Conservation (phyloP, 805 yeast genomes). For the Yueomyces sp. region DNA sequence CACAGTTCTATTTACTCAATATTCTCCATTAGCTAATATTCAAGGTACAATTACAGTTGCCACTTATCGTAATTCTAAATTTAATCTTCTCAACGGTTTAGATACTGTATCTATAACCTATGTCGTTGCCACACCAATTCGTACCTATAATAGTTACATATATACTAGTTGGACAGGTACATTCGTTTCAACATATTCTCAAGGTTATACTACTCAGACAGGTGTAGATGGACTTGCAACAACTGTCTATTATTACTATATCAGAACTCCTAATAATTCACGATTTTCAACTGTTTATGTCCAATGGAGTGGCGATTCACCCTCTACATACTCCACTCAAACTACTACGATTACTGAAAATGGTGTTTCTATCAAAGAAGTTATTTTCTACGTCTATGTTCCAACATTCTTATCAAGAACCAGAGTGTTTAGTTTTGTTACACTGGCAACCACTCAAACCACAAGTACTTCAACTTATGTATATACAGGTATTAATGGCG, state of each 20-base stretch:
- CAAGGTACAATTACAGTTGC: no score
- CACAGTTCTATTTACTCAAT: no score
- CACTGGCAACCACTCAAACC: neutral
- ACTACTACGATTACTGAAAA: neutral
- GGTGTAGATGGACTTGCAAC: neutral
- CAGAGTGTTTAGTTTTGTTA: neutral
- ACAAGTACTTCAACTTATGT: conserved; percentile 1
- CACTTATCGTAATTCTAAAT: no score
- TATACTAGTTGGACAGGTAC: neutral
- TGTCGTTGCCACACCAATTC: no score
- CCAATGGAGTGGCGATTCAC: neutral
- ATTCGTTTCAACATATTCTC: neutral
- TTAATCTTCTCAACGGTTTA: no score
- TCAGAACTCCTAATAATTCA: neutral
- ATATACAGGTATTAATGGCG: conserved; percentile 1
- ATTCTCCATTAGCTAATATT: no score
- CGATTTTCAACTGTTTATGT: neutral
- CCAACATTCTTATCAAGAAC: neutral
- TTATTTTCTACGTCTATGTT: conserved; percentile 1
- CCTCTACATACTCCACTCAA: conserved; percentile 1
- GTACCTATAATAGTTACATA: no score
- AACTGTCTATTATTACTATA: neutral
- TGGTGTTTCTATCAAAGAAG: neutral
- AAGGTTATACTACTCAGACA: neutral
- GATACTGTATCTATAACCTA: no score